Conservation (phyloP, 805 yeast genomes). For the Kuraishia piskuri region DNA sequence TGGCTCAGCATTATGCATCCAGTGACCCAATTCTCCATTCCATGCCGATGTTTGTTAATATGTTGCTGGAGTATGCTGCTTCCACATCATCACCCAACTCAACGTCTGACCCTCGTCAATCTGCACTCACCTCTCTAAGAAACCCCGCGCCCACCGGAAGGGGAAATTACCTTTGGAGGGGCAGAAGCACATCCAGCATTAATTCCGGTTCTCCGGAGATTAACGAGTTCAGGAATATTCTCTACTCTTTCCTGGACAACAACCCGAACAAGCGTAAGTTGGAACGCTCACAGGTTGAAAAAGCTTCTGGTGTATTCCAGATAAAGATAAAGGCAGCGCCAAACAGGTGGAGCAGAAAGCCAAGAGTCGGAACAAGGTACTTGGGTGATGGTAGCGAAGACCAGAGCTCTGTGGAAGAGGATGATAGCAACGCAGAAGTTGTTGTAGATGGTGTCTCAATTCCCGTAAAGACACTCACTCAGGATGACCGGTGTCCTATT, state of each 20-base stretch:
- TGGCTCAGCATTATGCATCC: constrained; percentile 44
- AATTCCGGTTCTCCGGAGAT: neutral
- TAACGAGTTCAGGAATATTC: neutral
- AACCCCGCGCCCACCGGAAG: neutral
- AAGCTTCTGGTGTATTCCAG: neutral
- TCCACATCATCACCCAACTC: neutral
- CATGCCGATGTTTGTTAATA: constrained; percentile 21
- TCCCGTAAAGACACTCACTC: constrained; percentile 5
- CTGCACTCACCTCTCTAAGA: neutral
- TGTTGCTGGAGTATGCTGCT: constrained; percentile 8
- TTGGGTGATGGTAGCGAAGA: neutral
- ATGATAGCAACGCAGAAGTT: neutral
- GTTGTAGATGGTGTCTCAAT: neutral
- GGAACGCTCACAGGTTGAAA: neutral
- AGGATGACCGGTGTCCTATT: constrained; percentile 37
- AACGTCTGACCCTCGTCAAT: neutral
- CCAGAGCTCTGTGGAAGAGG: neutral
- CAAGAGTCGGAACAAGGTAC: neutral
- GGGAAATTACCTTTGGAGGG: neutral
- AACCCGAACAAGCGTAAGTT: neutral
- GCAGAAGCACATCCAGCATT: neutral
- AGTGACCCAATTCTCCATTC: constrained; percentile 33
- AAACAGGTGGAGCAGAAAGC: neutral
- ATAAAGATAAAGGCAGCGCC: neutral
- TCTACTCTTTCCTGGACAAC: neutral